Evolutionary conservation across 1,284 basidiomycete genomes (phyloP).

Genomic region (Ustilago xerochloae): DNA sequence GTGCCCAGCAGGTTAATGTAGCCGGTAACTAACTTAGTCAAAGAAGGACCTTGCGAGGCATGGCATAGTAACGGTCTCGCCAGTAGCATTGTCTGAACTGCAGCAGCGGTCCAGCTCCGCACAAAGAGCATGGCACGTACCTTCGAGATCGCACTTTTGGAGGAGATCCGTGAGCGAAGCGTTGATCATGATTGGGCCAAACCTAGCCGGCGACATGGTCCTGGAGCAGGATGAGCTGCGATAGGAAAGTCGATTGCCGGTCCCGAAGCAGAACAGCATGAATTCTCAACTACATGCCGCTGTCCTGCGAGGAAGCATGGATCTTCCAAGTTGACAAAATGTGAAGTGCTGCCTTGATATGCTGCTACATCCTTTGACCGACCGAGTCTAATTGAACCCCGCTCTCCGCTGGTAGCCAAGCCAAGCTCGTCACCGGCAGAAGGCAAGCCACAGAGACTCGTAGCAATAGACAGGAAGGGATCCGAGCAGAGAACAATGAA

Average conservation of each 20-base stretch:
- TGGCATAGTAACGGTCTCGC: too few relatives aligned
- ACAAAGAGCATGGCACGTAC: background rate
- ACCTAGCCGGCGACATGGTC: background rate
- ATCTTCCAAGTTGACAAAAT: too few relatives aligned
- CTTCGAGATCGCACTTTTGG: background rate
- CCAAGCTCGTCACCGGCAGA: too few relatives aligned
- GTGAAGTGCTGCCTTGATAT: background rate
- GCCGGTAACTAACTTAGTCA: background rate
- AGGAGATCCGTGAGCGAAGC: background rate
- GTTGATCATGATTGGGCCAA: background rate
- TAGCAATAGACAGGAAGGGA: too few relatives aligned
- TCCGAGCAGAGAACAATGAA: background rate
- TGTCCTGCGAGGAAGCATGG: too few relatives aligned
- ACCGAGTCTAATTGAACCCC: background rate
- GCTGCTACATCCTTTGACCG: background rate
- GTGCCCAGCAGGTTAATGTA: background rate
- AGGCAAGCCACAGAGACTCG: too few relatives aligned
- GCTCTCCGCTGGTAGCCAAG: background rate
- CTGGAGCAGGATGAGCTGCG: background rate
- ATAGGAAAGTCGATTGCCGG: background rate
- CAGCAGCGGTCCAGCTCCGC: too few relatives aligned
- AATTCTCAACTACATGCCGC: too few relatives aligned
- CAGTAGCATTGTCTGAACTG: too few relatives aligned
- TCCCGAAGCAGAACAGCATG: conserved; percentile 3
- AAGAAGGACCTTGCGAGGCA: background rate